Evolutionary conservation across 139 green algal species (phyloP), one percentile per base, ranked within the genome.

Genomic region (Zygnema circumcarinatum): DNA sequence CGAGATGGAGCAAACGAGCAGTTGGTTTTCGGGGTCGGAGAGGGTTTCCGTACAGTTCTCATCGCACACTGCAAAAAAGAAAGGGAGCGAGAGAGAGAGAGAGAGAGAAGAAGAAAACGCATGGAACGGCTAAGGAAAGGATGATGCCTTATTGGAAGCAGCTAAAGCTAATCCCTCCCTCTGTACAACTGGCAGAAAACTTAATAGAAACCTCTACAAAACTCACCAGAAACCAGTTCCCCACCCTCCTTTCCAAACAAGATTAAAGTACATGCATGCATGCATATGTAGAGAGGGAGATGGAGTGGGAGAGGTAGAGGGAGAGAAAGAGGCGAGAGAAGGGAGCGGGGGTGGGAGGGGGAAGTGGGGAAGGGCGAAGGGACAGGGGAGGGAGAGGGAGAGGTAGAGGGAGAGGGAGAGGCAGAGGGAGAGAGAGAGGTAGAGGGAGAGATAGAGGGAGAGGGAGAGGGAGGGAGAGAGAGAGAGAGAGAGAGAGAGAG

Each of bases 1-100:
- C 3, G 84, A 91, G 7, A 90, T 69, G 0, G 82, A 41, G 39
- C 86, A 90, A 38, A 90, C 86, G 2, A 90, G 86, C 25, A 90
- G 72, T 52, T 89, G 36, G 39, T 67, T 89, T 21, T 72, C 67
- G 33, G 86, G 53, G 3, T 90, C 86, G 35, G 42, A 32, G n/a
- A 90, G 16, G 1, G 74, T 40, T 67, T 90, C 86, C 1, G 20
- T 36, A 86, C 86, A 90, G 22, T 67, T 90, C 20, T 90, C 86
- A 54, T 90, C 86, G 68, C 86, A 90, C n/a, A 90, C 86, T 89
- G 83, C 21, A 35, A 21, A 52, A 2, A 56, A 52, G 29, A 52
- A 11, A 78, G 69, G 16, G 36, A 53, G 36, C 11, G 69, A 11
- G 47, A 62, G 47, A 62, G 47, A 62, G n/a, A n/a, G n/a, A n/a